Conservation (phyloP, 768 basidiomycete genomes). For the Mycena pura region DNA sequence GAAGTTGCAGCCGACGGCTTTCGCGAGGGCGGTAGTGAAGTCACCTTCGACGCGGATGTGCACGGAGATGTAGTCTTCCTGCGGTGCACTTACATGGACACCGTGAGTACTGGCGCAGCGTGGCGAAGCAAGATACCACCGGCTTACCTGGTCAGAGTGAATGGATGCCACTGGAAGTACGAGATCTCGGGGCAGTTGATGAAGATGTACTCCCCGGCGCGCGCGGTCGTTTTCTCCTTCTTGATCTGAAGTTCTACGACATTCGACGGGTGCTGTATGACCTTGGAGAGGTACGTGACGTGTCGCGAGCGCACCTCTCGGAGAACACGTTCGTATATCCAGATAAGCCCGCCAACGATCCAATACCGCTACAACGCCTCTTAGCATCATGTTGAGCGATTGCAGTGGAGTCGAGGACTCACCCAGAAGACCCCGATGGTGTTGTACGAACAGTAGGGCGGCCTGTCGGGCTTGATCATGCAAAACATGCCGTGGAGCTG, state of each 20-base stretch:
- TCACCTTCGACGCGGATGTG: constrained; percentile 92
- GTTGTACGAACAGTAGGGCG: constrained; percentile 86
- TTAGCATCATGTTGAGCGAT: background rate
- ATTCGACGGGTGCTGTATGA: constrained; percentile 93
- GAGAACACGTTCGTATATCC: constrained; percentile 86
- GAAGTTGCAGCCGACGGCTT: constrained; percentile 86
- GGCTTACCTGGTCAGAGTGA: constrained; percentile 84
- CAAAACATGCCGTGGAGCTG: constrained; percentile 97
- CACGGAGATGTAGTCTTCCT: constrained; percentile 93
- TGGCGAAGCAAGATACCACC: background rate
- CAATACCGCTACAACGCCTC: constrained; percentile 74
- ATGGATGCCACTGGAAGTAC: constrained; percentile 96
- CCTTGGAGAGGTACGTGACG: constrained; percentile 90
- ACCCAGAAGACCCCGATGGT: constrained; percentile 97
- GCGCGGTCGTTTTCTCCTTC: constrained; percentile 42
- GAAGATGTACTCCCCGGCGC: constrained; percentile 95
- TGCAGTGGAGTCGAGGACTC: constrained; percentile 40
- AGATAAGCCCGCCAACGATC: constrained; percentile 86
- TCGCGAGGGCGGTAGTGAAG: constrained; percentile 83
- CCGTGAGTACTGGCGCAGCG: background rate
- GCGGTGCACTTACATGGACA: constrained; percentile 72
- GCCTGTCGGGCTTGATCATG: constrained; percentile 91
- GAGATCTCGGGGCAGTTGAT: constrained; percentile 88
- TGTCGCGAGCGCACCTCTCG: constrained; percentile 93
- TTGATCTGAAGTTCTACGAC: constrained; percentile 79